Conservation (phyloP, 2,329 filamentous ascomycete genomes). For the Akanthomyces dipterigenus region DNA sequence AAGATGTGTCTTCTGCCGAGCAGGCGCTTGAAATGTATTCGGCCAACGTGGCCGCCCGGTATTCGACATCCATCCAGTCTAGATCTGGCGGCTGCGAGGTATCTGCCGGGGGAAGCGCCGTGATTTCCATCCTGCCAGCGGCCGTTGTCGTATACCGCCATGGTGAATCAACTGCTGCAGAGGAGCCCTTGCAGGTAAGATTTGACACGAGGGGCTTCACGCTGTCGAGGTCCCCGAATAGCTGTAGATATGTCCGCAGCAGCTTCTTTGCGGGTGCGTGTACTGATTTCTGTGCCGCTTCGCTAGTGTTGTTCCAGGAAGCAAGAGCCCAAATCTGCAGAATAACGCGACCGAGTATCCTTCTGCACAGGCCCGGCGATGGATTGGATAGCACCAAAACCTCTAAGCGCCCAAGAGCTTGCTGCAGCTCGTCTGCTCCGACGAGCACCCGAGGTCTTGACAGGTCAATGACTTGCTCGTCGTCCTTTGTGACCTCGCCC, state of each 20-base stretch:
- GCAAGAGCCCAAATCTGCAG: slow-evolving; percentile 58
- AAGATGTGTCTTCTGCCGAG: slow-evolving; percentile 49
- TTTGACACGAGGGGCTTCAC: slow-evolving; percentile 44
- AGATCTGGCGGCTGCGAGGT: slow-evolving; percentile 21
- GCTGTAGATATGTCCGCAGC: slow-evolving; percentile 49
- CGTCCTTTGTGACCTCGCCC: slow-evolving; percentile 14
- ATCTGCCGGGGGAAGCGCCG: slow-evolving; percentile 11
- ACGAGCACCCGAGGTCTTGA: slow-evolving; percentile 39
- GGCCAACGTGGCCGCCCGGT: slow-evolving; percentile 42
- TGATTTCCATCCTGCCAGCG: slow-evolving; percentile 42
- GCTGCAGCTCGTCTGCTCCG: slow-evolving; percentile 37
- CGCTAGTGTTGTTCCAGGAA: slow-evolving; percentile 37
- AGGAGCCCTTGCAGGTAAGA: slow-evolving; percentile 48
- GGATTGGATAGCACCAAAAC: slow-evolving; percentile 56
- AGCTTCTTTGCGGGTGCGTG: slow-evolving; percentile 42
- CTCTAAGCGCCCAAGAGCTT: slow-evolving; percentile 48
- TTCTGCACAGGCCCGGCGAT: slow-evolving; percentile 57
- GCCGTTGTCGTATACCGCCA: slow-evolving; percentile 48
- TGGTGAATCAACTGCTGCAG: not conserved
- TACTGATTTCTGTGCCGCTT: slow-evolving; percentile 30
- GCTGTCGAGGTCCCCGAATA: slow-evolving; percentile 46
- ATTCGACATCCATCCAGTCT: slow-evolving; percentile 39
- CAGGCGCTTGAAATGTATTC: slow-evolving; percentile 42
- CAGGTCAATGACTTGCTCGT: slow-evolving; percentile 39
- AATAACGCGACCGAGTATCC: slow-evolving; percentile 52